Conservation (phyloP, 805 yeast genomes). For the Schwanniomyces polymorphus region DNA sequence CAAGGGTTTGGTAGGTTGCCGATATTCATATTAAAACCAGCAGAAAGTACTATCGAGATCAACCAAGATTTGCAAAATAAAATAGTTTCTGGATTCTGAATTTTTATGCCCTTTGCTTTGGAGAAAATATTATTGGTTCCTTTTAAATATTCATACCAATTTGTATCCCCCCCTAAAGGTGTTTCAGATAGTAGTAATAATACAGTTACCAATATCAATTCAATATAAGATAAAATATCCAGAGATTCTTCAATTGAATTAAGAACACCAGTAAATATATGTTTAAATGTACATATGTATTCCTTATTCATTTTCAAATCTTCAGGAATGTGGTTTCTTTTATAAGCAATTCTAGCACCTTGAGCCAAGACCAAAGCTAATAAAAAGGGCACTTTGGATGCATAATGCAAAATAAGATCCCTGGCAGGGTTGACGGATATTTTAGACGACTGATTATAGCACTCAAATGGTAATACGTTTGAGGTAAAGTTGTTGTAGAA, state of each 20-base stretch:
- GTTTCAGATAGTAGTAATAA: constrained; percentile 62
- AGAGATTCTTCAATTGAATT: constrained; percentile 28
- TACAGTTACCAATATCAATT: constrained; percentile 64
- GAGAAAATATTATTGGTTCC: constrained; percentile 64
- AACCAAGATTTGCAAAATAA: constrained; percentile 61
- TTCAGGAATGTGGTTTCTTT: constrained; percentile 41
- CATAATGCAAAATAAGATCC: constrained; percentile 60
- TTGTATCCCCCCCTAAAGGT: constrained; percentile 50
- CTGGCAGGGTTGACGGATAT: constrained; percentile 51
- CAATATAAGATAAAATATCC: constrained; percentile 42
- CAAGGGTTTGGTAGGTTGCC: constrained; percentile 57
- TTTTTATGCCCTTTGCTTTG: constrained; percentile 28
- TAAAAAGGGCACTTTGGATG: constrained; percentile 59
- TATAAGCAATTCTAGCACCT: constrained; percentile 61
- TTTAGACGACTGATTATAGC: constrained; percentile 26
- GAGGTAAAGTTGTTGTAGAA: constrained; percentile 36
- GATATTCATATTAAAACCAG: constrained; percentile 50
- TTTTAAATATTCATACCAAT: constrained; percentile 64
- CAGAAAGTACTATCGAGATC: constrained; percentile 52
- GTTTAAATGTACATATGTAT: constrained; percentile 62
- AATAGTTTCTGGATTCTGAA: constrained; percentile 36
- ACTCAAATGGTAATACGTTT: constrained; percentile 36
- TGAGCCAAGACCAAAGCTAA: constrained; percentile 70
- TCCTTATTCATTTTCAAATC: constrained; percentile 66
- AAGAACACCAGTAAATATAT: constrained; percentile 50